Evolutionary conservation across 2,329 filamentous ascomycete species (phyloP), one percentile per base, ranked within the genome.

Genomic region (Exophiala mesophila): DNA sequence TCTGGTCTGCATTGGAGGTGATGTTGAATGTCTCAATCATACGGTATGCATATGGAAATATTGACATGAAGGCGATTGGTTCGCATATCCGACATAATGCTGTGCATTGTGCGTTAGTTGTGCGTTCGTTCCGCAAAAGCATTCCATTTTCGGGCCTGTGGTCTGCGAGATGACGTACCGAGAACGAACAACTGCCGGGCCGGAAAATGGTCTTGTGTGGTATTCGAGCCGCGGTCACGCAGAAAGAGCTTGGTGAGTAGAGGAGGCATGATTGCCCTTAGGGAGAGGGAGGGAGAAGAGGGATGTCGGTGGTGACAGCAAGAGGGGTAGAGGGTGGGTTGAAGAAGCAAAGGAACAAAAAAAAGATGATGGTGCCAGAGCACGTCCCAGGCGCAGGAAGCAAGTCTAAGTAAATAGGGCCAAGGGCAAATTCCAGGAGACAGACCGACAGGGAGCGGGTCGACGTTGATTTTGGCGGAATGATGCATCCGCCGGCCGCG

Each of bases 21-120:
- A 95, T 82, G 58, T 85, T 74, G 67, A 97, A 97, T 49, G 88
- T 88, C 58, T 88, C 76, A 56, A 97, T 84, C 92, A 98, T 97
- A 71, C 85, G 90, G 71, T 95, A 97, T 56, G 94, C 88, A 66
- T 97, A 98, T 1, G 92, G 92, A 63, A 98, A 97, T 56, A 97
- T 96, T 40, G 89, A 96, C 88, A 96, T 97, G 74, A 98, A 97
- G 4, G 92, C 92, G 64, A 98, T 97, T 39, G 92, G 92, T 64
- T 98, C 92, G 73, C 88, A 96, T 71, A 98, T 90, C 60, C 92
- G 83, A 68, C 89, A 95, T 59, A 95, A 75, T 33, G 88, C 89
- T 94, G 39, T 94, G 39, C 44, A 28, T 31, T 35, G 16, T 35
- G 32, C 30, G 41, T 49, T 49, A 53, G 48, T 36, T 29, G 30